Base-by-base conservation (phyloP, 2,329 filamentous ascomycete genomes). In the Trichoderma oligosporum region DNA sequence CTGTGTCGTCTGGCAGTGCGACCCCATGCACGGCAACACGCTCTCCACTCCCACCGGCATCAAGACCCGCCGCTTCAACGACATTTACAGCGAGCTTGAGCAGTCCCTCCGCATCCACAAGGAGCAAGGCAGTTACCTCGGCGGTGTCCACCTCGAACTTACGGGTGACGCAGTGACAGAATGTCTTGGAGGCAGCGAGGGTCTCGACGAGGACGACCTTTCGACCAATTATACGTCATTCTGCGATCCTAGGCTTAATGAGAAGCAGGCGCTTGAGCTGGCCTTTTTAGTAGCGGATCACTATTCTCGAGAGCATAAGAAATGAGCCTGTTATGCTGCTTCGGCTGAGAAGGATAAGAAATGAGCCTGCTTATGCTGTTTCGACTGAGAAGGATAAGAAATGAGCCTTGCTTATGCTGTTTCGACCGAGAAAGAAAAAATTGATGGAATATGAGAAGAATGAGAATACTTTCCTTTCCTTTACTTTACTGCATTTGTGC, bases 161-260 rank as follows among this genome's bases (percentile, higher is more conserved):
- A 99, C 94, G 0, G 94, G 93, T 6, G 94, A 99, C 67, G 89
- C 91, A 7, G 94, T 99, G 8, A 99, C 94, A 0, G 94, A 99
- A 76, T 99, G 94, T 67, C 83, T 96, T 0, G 91, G 94, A 57
- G 94, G 94, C 18, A 93, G 90, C 61, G 90, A 91, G 68, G 89
- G 88, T 0, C 76, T 97, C 59, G 89, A 83, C 33, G 94, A 97
- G 72, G 89, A 94, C 61, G 93, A 97, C 68, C 71, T 99, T 66
- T 87, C 87, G 2, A 82, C 91, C 62, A 92, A 96, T 67, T 99
- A 99, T 74, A 96, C 91, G 4, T 96, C 88, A 35, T 97, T 93
- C 77, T 99, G 94, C 71, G 94, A 99, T 71, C 94, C 94, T 4
- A 78, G 94, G 22, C 76, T 99, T 64, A 99, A 99, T 69, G 94